Base-by-base conservation (phyloP, 164 flowering plant species). In the Kalanchoe fedtschenkoi region DNA sequence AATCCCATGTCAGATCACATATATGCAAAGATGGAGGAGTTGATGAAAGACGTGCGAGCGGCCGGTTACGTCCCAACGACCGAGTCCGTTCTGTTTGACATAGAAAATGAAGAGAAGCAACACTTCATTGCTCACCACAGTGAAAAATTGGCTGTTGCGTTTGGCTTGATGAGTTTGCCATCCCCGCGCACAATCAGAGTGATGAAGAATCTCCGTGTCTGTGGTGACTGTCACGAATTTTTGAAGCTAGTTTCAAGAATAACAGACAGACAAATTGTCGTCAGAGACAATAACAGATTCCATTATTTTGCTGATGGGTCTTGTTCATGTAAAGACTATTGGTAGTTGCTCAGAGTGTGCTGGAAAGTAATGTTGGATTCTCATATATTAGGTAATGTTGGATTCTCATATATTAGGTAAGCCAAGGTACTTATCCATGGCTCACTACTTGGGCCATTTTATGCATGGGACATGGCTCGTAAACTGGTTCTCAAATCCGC, bases 31-130 rank as follows among this genome's bases (percentile, higher is more conserved):
- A 68, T 75, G 14, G 63, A 54, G 44, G 75, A 75, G 35, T 59
- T 75, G 46, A 44, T 30, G 8, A 64, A 46, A 34, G 62, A 67
- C 60, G 17, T 75, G 55, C 67, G 62, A 65, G 73, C 65, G 53
- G 65, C 63, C 32, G 76, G 78, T 34, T 68, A 72, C 64, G 57
- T 69, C 41, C 71, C 75, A 26, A 67, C 67, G 3, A 75, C 76
- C 51, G 78, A 75, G 39, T 65, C 57, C 47, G 76, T 75, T 33
- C 29, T 72, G 67, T 75, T 75, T 60, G 78, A 75, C 47, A 70
- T 76, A 61, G 79, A 76, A 66, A 76, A 76, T 60, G 78, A 75
- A 55, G 78, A 75, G 66, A 75, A 70, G 61, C 67, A 75, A 54
- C 65, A 72, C n/a, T 62, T 65, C 44, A 63, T 75, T 53, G 72